phyloP scores from a whole-genome alignment of 306 rosid genomes.

The Chamaecrista fasciculata region DNA sequence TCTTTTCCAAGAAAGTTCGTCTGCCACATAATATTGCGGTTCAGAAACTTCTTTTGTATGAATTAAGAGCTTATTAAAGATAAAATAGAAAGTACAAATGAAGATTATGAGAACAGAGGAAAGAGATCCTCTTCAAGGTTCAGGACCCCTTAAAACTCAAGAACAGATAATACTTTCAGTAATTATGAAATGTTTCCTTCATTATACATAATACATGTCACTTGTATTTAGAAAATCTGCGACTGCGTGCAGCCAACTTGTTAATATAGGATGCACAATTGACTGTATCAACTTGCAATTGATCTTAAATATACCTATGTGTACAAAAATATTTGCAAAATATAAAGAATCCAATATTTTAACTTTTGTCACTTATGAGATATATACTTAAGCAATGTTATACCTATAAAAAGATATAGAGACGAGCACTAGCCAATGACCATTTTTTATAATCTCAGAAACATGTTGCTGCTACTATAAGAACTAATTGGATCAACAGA shows the following conservation, averaged over 20 bases:
- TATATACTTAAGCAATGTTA: neutral
- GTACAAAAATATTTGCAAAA: neutral
- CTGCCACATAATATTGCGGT: constrained; percentile 42
- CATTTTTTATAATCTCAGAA: neutral
- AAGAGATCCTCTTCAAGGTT: too few species aligned
- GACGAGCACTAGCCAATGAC: neutral
- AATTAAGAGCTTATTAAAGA: too few species aligned
- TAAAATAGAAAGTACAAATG: too few species aligned
- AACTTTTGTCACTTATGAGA: neutral
- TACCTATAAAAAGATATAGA: neutral
- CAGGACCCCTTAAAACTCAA: constrained; percentile 22
- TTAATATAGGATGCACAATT: neutral
- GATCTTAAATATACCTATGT: neutral
- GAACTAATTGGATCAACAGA: neutral
- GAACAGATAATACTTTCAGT: constrained; percentile 15
- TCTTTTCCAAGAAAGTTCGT: constrained; percentile 79
- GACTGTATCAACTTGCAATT: neutral
- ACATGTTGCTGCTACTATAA: neutral
- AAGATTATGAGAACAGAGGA: too few species aligned
- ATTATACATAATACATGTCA: neutral
- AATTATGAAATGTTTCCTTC: constrained; percentile 20
- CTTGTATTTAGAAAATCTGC: neutral
- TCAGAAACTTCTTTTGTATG: neutral
- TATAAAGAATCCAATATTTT: neutral
- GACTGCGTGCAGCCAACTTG: neutral